Conservation (phyloP, 2,329 filamentous ascomycete genomes). For the Paraphaeosphaeria minitans region DNA sequence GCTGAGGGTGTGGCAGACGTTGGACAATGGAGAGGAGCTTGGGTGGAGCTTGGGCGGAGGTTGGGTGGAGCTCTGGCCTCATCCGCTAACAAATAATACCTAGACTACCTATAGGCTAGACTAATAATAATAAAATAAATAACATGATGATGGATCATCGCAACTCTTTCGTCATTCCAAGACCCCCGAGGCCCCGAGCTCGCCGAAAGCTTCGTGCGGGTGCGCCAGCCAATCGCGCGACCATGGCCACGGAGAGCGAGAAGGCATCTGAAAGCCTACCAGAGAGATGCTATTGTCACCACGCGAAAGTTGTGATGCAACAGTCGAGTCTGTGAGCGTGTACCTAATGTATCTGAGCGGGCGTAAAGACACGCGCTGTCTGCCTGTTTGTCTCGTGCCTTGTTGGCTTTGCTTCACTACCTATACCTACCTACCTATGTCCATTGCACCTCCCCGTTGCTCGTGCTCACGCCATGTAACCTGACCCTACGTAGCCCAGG, state of each 20-base stretch:
- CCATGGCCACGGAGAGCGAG: background rate
- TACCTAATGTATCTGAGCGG: background rate
- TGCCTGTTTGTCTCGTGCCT: conserved; percentile 10
- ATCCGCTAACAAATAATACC: conserved; percentile 17
- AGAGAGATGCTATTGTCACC: background rate
- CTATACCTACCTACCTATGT: too few relatives aligned
- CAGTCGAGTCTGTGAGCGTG: background rate
- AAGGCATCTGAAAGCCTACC: background rate
- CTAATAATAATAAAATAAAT: too few relatives aligned
- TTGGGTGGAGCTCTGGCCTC: conserved; percentile 17
- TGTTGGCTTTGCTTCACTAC: background rate
- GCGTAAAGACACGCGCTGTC: background rate
- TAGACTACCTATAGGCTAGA: too few relatives aligned
- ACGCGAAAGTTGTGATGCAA: background rate
- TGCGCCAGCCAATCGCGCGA: conserved; percentile 22
- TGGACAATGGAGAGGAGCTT: conserved; percentile 8
- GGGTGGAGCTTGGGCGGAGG: conserved; percentile 16
- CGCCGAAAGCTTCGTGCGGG: conserved; percentile 8
- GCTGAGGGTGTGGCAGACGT: conserved; percentile 7
- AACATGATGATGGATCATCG: too few relatives aligned
- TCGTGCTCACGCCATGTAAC: conserved; percentile 18
- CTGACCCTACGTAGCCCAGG: background rate
- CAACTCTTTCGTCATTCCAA: conserved; percentile 34
- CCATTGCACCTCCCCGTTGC: background rate
- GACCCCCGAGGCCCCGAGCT: conserved; percentile 14